phyloP scores from a whole-genome alignment of 2,329 filamentous ascomycete species.

The Clarireedia paspali region DNA sequence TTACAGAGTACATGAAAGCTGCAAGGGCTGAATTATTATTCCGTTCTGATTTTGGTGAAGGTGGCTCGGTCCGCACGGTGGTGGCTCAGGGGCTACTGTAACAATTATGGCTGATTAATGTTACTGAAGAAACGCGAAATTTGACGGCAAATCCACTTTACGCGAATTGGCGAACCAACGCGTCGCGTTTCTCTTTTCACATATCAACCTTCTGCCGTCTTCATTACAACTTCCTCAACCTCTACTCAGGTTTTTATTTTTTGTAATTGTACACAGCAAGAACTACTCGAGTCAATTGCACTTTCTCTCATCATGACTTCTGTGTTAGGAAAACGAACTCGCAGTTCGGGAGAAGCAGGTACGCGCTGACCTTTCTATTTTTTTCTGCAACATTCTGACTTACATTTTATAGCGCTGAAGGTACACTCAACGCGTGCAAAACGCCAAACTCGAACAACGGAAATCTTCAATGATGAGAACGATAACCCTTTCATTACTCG shows the following conservation, averaged over 20 bases:
- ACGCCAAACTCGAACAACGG: conserved; percentile 33
- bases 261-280: conserved; percentile 8
- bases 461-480: conserved; percentile 58
- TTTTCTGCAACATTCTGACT: conserved; percentile 9
- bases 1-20: background rate
- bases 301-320: conserved; percentile 27
- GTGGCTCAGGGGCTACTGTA: background rate
- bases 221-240: conserved; percentile 3
- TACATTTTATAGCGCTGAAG: conserved; percentile 17
- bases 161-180: background rate
- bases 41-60: background rate
- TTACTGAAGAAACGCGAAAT: background rate
- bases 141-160: background rate
- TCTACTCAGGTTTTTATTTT: background rate
- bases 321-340: conserved; percentile 40
- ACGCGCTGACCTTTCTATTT: conserved; percentile 20
- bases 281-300: conserved; percentile 5
- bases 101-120: too few species aligned
- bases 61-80: background rate
- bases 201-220: background rate
- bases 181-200: background rate
- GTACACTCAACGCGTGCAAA: conserved; percentile 33
- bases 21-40: background rate
- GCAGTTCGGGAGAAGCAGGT: conserved; percentile 32
- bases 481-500: conserved; percentile 46